These are phyloP conservation scores for Clavariopsis aquatica DNA, from an alignment of 495 filamentous ascomycete species.

Conservation along the genomic window DNA sequence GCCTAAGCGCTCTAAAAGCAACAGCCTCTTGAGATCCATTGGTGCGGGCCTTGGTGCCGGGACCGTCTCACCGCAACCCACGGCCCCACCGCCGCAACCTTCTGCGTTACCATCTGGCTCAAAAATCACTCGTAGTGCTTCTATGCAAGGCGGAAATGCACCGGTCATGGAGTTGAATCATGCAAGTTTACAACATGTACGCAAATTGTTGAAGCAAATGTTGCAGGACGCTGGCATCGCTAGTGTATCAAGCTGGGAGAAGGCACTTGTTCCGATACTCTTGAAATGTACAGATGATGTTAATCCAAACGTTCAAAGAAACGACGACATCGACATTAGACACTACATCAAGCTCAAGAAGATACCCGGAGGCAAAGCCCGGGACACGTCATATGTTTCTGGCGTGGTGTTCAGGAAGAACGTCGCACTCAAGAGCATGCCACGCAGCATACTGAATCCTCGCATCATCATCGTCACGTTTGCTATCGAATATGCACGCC, in stretches of 20 bases:
- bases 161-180: slow-evolving; percentile 80
- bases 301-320: slow-evolving; percentile 82
- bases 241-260: slow-evolving; percentile 79
- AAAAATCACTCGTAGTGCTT: slow-evolving; percentile 75
- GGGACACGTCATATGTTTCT: slow-evolving; percentile 91
- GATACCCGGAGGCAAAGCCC: slow-evolving; percentile 82
- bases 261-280: slow-evolving; percentile 85
- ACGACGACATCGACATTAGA: slow-evolving; percentile 96
- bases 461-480: slow-evolving; percentile 93
- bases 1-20: slow-evolving; percentile 55
- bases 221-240: slow-evolving; percentile 74
- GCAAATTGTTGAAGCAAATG: slow-evolving; percentile 78
- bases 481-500: slow-evolving; percentile 91
- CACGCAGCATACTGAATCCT: slow-evolving; percentile 76
- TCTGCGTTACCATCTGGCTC: slow-evolving; percentile 6
- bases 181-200: slow-evolving; percentile 84
- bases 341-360: slow-evolving; percentile 98
- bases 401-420: slow-evolving; percentile 98
- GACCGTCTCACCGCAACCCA: not conserved
- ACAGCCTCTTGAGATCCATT: slow-evolving; percentile 42
- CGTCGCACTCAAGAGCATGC: slow-evolving; percentile 93
- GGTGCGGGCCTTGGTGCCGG: slow-evolving; percentile 32
- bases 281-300: slow-evolving; percentile 92
- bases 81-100: slow-evolving; percentile 5
- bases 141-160: slow-evolving; percentile 74